A percentile compares a stretch with the other conserved stretches of the same genome.
These are phyloP conservation scores for Microstegium vimineum DNA, from an alignment of 176 grass and related monocot species.

Conservation along the genomic window DNA sequence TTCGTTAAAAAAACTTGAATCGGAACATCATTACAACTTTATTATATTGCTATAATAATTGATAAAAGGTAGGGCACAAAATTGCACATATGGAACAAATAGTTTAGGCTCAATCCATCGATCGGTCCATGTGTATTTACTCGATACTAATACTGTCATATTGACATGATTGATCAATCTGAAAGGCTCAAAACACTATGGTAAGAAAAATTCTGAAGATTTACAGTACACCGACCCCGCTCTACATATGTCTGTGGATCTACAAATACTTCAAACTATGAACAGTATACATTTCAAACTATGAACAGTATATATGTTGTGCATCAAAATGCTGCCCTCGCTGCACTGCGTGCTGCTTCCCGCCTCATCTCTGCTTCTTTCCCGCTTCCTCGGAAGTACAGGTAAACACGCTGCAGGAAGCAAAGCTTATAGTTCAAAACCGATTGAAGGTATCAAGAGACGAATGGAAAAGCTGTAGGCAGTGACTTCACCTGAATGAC, in stretches of 20 bases:
- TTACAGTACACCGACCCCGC: not conserved
- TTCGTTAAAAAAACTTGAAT: not conserved
- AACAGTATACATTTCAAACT: not conserved
- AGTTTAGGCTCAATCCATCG: not conserved
- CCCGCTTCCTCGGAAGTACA: constrained; percentile 63
- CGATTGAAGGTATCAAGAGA: not conserved
- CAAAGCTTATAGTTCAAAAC: not conserved
- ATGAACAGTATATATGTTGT: not conserved
- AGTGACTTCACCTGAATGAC: constrained; percentile 59
- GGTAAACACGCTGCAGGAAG: constrained; percentile 48
- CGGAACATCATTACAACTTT: not conserved
- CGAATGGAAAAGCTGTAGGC: not conserved
- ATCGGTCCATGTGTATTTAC: not conserved
- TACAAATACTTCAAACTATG: not conserved
- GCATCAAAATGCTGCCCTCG: constrained; percentile 53
- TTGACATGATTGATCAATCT: not conserved
- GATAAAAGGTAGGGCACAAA: not conserved
- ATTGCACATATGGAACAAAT: not conserved
- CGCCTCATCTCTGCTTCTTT: constrained; percentile 57
- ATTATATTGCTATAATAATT: not conserved
- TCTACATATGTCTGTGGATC: not conserved
- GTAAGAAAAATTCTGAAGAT: not conserved
- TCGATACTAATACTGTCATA: not conserved
- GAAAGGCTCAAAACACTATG: not conserved
- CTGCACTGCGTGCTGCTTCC: constrained; percentile 36